These are phyloP conservation scores for Phytophthora lateralis DNA, from an alignment of 352 stramenopile species.

Conservation along the genomic window DNA sequence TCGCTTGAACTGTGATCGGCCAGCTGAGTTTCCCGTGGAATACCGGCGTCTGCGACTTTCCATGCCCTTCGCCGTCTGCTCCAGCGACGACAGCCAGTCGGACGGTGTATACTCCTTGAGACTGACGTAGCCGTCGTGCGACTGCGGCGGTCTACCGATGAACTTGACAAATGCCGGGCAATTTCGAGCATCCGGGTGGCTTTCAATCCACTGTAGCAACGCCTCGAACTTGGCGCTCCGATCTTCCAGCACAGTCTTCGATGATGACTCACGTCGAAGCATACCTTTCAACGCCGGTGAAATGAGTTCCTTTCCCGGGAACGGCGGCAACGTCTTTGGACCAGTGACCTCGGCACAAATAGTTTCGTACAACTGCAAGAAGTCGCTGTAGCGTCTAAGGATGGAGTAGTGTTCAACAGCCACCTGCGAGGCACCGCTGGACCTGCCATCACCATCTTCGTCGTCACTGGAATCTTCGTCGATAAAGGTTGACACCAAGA, in stretches of 20 bases:
- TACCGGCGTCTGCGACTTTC: slow-evolving; percentile 34
- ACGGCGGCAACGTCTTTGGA: slow-evolving; percentile 32
- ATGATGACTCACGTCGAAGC: slow-evolving; percentile 46
- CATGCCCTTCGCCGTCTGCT: slow-evolving; percentile 41
- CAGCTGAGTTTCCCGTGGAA: slow-evolving; percentile 29
- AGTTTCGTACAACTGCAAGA: slow-evolving; percentile 53
- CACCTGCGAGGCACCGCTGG: slow-evolving; percentile 1
- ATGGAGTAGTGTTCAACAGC: slow-evolving; percentile 61
- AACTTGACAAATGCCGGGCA: slow-evolving; percentile 44
- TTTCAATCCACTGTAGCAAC: slow-evolving; percentile 62
- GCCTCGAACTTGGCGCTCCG: slow-evolving; percentile 54
- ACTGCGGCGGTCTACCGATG: slow-evolving; percentile 60
- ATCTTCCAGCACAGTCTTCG: slow-evolving; percentile 47
- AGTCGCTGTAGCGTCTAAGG: slow-evolving; percentile 65
- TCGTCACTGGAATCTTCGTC: slow-evolving; percentile 14
- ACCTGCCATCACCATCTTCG: slow-evolving; percentile 33
- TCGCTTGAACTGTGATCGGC: not conserved
- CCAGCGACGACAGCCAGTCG: slow-evolving; percentile 59
- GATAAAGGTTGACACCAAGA: slow-evolving; percentile 20
- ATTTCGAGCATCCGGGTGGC: slow-evolving; percentile 34
- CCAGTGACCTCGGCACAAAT: slow-evolving; percentile 26
- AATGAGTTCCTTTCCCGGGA: slow-evolving; percentile 60
- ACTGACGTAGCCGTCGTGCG: slow-evolving; percentile 61
- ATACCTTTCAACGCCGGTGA: slow-evolving; percentile 47
- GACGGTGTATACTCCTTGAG: slow-evolving; percentile 68